phyloP scores from a whole-genome alignment of 1,284 basidiomycete species.

The Naganishia sp. region DNA sequence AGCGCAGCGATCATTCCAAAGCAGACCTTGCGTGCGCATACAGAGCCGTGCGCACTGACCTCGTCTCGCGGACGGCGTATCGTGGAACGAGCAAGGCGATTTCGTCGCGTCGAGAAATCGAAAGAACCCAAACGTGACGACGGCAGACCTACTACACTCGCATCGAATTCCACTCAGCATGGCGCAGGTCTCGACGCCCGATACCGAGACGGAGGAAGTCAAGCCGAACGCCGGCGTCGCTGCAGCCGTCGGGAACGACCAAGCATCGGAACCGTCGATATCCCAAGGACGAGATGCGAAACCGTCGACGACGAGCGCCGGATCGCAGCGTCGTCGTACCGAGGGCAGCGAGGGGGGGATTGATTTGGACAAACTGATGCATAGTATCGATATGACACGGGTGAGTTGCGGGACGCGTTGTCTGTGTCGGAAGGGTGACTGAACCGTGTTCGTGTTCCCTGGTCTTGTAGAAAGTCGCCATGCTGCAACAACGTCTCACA shows the following conservation, averaged over 20 bases:
- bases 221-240: neutral
- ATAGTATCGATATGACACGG: constrained; percentile 30
- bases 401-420: constrained; percentile 2
- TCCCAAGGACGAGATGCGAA: neutral
- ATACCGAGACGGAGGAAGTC: neutral
- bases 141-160: neutral
- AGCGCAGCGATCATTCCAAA: too few relatives aligned
- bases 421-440: too few relatives aligned
- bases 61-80: too few relatives aligned
- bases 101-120: neutral
- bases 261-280: neutral
- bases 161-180: neutral
- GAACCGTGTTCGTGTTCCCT: too few relatives aligned
- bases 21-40: neutral
- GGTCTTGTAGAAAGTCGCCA: constrained; percentile 12
- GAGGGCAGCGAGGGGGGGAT: neutral
- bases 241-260: neutral
- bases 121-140: neutral
- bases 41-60: neutral
- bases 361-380: constrained; percentile 26
- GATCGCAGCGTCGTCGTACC: too few relatives aligned
- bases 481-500: constrained; percentile 19
- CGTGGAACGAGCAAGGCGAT: neutral
- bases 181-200: constrained; percentile 14
- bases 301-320: neutral